These are phyloP conservation scores for Ophiostoma sp. DNA, from an alignment of 2,329 filamentous ascomycete species.

Conservation along the genomic window DNA sequence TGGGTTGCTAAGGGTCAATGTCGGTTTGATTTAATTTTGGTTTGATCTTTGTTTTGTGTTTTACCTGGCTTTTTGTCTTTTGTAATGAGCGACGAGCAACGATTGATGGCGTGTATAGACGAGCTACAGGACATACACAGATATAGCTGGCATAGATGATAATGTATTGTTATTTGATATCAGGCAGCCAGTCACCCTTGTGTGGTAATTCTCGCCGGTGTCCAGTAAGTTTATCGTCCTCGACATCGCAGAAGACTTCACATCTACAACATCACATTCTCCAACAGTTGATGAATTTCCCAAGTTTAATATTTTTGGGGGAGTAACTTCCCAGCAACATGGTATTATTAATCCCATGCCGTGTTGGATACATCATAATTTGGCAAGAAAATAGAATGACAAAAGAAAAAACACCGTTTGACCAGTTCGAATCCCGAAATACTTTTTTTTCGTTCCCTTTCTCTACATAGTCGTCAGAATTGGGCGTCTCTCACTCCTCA, in stretches of 20 bases:
- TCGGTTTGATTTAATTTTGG: background rate
- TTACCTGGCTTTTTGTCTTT: background rate
- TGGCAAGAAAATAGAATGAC: conserved; percentile 15
- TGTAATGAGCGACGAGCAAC: background rate
- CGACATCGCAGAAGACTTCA: background rate
- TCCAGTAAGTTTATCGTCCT: no score
- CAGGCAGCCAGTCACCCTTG: background rate
- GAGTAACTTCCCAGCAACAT: background rate
- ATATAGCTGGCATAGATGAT: background rate
- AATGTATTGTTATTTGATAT: background rate
- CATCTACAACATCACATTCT: background rate
- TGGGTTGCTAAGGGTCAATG: background rate
- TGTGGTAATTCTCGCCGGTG: no score
- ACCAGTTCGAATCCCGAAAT: conserved; percentile 16
- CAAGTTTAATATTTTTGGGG: conserved; percentile 26
- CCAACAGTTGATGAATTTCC: conserved; percentile 4
- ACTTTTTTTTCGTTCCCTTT: conserved; percentile 14
- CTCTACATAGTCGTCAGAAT: conserved; percentile 8
- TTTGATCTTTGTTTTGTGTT: background rate
- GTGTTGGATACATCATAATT: conserved; percentile 9
- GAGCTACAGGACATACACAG: background rate
- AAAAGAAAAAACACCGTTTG: conserved; percentile 16
- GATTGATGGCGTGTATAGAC: background rate
- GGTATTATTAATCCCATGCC: background rate
- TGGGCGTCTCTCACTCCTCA: conserved; percentile 8